phyloP scores from a whole-genome alignment of 73 alveolate species.

The Paramecium bursaria region DNA sequence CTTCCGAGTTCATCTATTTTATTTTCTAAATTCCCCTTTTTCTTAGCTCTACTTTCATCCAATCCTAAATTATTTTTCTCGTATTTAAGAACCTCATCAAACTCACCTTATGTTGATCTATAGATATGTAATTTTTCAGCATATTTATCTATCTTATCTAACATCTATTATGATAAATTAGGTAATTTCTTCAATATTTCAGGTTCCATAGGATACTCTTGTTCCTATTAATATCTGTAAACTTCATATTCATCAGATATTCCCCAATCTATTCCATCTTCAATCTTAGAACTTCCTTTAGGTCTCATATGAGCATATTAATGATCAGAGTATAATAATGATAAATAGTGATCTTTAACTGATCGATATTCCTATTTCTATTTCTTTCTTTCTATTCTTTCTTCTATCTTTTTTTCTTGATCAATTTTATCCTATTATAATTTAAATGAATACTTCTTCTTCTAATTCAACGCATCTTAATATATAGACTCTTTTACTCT shows the following conservation, averaged over 20 bases:
- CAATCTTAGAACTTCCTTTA: neutral
- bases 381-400: conserved; percentile 11
- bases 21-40: conserved; percentile 15
- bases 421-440: neutral
- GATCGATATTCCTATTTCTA: conserved; percentile 5
- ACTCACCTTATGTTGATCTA: conserved; percentile 26
- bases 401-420: neutral
- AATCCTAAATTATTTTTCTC: conserved; percentile 57
- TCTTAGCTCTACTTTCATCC: neutral
- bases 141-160: conserved; percentile 35
- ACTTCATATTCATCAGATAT: conserved; percentile 48
- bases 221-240: conserved; percentile 49
- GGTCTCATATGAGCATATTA: conserved; percentile 28
- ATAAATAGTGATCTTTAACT: conserved; percentile 25
- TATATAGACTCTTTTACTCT: conserved; percentile 47
- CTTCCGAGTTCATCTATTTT: conserved; percentile 37
- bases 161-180: neutral
- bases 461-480: conserved; percentile 59
- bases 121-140: conserved; percentile 10
- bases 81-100: conserved; percentile 2
- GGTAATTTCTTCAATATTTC: conserved; percentile 35
- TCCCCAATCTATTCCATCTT: conserved; percentile 63
- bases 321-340: conserved; percentile 10
- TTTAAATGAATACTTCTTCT: conserved; percentile 12
- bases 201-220: conserved; percentile 55